These are phyloP conservation scores for Monosporascus sp. DNA, from an alignment of 2,329 filamentous ascomycete genomes.

Conservation along the genomic window DNA sequence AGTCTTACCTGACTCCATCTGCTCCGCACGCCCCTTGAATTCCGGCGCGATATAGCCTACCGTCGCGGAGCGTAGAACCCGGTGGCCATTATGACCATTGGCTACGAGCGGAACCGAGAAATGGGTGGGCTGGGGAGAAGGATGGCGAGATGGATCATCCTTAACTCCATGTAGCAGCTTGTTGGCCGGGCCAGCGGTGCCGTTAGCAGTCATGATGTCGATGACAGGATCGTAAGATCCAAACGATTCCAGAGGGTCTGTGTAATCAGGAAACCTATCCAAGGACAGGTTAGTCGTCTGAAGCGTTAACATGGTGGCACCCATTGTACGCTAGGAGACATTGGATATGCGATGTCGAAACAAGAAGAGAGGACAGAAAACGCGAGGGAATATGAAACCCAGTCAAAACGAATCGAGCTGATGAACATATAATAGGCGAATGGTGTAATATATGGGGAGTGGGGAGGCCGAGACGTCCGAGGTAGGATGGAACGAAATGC, in stretches of 20 bases:
- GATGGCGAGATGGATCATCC: slow-evolving; percentile 53
- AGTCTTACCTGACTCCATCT: slow-evolving; percentile 72
- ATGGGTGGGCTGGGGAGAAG: slow-evolving; percentile 85
- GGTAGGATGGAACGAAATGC: neutral
- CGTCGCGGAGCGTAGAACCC: slow-evolving; percentile 79
- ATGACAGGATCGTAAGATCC: slow-evolving; percentile 9
- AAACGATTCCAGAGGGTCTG: slow-evolving; percentile 32
- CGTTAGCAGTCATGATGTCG: slow-evolving; percentile 29
- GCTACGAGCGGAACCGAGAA: slow-evolving; percentile 62
- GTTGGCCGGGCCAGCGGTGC: slow-evolving; percentile 29
- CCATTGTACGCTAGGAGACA: slow-evolving; percentile 11
- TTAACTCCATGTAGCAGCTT: slow-evolving; percentile 39
- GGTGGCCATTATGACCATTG: slow-evolving; percentile 56
- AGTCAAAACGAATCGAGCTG: neutral
- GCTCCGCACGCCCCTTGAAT: slow-evolving; percentile 86
- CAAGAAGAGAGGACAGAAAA: neutral
- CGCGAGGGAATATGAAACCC: neutral
- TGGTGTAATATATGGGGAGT: neutral
- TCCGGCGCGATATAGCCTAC: slow-evolving; percentile 92
- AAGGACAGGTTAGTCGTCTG: slow-evolving; percentile 36
- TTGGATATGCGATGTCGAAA: neutral
- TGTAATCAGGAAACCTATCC: slow-evolving; percentile 43
- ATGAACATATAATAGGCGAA: neutral
- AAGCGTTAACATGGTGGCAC: slow-evolving; percentile 32
- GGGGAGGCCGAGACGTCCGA: neutral